A percentile compares a stretch with the other conserved stretches of the same genome.
phyloP scores from a whole-genome alignment of 345 rosid genomes.

The Cardiospermum halicacabum region DNA sequence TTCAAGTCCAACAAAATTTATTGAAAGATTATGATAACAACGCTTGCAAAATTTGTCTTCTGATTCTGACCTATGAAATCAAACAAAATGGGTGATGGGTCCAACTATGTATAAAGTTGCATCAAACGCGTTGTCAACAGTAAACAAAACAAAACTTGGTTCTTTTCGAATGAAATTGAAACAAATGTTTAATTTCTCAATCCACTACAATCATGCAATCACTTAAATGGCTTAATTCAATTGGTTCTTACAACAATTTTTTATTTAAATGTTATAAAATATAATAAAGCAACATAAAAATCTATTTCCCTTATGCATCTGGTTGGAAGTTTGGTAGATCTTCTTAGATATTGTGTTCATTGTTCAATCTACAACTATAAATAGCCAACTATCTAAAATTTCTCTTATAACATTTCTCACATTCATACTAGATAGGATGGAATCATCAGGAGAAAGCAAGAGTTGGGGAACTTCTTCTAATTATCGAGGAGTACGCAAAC shows the following conservation, averaged over 20 bases:
- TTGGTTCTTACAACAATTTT: neutral
- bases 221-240: neutral
- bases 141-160: neutral
- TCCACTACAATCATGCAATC: neutral
- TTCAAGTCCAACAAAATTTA: too few relatives aligned
- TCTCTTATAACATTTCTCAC: neutral
- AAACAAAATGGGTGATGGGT: neutral
- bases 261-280: too few relatives aligned
- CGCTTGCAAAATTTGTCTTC: neutral
- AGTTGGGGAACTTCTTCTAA: constrained; percentile 16
- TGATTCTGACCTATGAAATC: neutral
- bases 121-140: neutral
- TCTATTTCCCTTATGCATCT: neutral
- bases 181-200: neutral
- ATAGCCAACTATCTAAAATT: neutral
- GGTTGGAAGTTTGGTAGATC: neutral
- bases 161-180: neutral
- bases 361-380: neutral
- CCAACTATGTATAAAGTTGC: neutral
- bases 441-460: too few relatives aligned
- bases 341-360: neutral
- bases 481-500: constrained; percentile 72
- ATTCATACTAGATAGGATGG: too few relatives aligned
- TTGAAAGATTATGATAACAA: too few relatives aligned
- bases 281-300: neutral